phyloP scores from a whole-genome alignment of 2,329 filamentous ascomycete genomes.

The Aspergillus sp. region DNA sequence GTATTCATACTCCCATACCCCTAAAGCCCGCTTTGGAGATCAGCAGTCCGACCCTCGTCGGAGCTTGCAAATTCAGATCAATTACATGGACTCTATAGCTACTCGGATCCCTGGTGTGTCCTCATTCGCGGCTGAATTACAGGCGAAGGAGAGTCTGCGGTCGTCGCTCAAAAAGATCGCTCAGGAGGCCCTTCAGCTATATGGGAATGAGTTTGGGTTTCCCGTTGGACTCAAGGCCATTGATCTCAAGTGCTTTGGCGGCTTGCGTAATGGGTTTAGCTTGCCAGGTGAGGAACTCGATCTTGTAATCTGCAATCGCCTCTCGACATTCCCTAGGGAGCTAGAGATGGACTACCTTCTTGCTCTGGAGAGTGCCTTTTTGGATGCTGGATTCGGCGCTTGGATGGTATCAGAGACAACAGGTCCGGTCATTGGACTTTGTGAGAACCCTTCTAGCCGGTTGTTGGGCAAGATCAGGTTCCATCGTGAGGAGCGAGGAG shows the following conservation, averaged over 20 bases:
- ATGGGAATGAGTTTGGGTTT: constrained; percentile 38
- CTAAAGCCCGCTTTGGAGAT: constrained; percentile 5
- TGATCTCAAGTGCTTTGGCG: constrained; percentile 70
- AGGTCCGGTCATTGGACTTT: constrained; percentile 82
- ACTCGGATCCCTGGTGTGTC: constrained; percentile 49
- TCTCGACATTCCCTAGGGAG: constrained; percentile 38
- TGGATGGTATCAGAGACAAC: constrained; percentile 68
- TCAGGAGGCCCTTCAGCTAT: constrained; percentile 46
- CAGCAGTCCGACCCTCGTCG: constrained; percentile 7
- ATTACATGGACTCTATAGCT: constrained; percentile 34
- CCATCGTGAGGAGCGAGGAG: constrained; percentile 51
- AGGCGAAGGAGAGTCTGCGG: constrained; percentile 64
- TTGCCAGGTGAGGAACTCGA: constrained; percentile 88
- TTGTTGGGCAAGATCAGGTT: constrained; percentile 52
- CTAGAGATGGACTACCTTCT: constrained; percentile 58
- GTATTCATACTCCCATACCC: constrained; percentile 3
- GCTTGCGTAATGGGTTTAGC: constrained; percentile 74
- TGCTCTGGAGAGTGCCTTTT: constrained; percentile 63
- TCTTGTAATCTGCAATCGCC: constrained; percentile 35
- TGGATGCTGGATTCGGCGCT: constrained; percentile 64
- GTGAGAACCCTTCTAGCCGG: constrained; percentile 55
- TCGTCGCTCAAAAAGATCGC: constrained; percentile 55
- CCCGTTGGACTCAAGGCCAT: constrained; percentile 48
- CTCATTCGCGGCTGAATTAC: constrained; percentile 55
- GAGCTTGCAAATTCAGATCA: constrained; percentile 9